Base-by-base conservation (phyloP, 108 stramenopile species). In the Cyclostephanos invisitatus region DNA sequence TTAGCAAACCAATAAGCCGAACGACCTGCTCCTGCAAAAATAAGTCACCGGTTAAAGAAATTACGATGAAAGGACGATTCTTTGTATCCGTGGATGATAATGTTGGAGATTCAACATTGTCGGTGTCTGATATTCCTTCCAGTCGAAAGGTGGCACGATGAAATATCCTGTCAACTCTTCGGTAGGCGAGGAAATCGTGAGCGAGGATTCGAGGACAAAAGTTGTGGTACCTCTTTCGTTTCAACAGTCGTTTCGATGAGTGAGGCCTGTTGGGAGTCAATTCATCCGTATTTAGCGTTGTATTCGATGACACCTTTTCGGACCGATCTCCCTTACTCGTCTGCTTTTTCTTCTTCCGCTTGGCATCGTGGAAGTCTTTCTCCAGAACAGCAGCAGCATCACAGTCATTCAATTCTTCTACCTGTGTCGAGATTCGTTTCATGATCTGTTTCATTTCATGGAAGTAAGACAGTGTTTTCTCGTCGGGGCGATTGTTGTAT, bases 171-270 rank as follows among this genome's bases (percentile, higher is more conserved):
- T 91, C 89, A 37, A 93, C 12, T 29, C 92, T 70, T 14, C 92
- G 74, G 51, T 78, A 89, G 0, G 89, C 74, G 0, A 91, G 53
- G 62, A 75, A 93, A 27, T 93, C 89, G 53, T 93, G 92, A 17
- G 92, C 85, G 64, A 91, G 73, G 2, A 83, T 36, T 18, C 57
- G 72, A 6, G 85, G 85, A 9, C 85, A 82, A 53, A 93, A 94
- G 62, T 94, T 94, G 75, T 94, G 90, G 74, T 81, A 94, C 15
- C 90, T 72, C 32, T 81, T 87, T 46, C 92, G 71, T 57, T 68
- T 65, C 55, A 92, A 62, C 0, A 86, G 37, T 32, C 65, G 66
- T 46, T 77, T 64, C 17, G 51, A 40, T 27, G 62, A 27, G 11
- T 10, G 49, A 22, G 71, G 24, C 51, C 35, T 38, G 15, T 17